Evolutionary conservation across 805 yeast species (phyloP).

Genomic region (Metschnikowia baotianmanensis): DNA sequence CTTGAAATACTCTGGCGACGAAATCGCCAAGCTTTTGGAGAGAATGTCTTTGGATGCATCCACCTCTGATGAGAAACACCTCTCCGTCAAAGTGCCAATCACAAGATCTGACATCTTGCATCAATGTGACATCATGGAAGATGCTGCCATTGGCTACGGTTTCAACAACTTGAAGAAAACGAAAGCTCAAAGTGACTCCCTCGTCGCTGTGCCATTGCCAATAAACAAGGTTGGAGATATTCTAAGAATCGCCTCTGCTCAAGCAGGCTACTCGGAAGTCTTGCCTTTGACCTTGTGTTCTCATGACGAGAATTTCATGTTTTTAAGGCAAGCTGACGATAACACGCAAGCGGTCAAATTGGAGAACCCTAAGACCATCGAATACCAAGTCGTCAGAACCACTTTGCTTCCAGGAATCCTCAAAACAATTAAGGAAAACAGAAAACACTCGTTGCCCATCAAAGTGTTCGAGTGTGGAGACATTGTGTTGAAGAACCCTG

Average conservation of each 20-base stretch:
- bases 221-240: constrained; percentile 90
- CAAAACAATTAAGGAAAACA: constrained; percentile 93
- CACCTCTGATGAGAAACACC: constrained; percentile 46
- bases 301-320: constrained; percentile 94
- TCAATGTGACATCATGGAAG: constrained; percentile 98
- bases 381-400: constrained; percentile 97
- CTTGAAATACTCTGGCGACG: constrained; percentile 64
- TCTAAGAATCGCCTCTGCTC: constrained; percentile 84
- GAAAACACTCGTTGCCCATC: constrained; percentile 92
- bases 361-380: constrained; percentile 94
- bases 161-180: constrained; percentile 83
- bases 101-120: constrained; percentile 96
- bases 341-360: constrained; percentile 78
- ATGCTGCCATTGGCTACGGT: constrained; percentile 95
- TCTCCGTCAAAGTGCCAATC: constrained; percentile 77
- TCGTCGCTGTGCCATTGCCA: constrained; percentile 85
- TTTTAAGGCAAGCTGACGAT: constrained; percentile 72
- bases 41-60: constrained; percentile 79
- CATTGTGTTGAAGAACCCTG: constrained; percentile 78
- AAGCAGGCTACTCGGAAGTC: constrained; percentile 94
- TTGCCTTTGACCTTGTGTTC: constrained; percentile 94
- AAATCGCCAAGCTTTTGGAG: constrained; percentile 63
- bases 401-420: constrained; percentile 90
- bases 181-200: constrained; percentile 71
- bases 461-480: constrained; percentile 95